Base-by-base conservation (phyloP, 345 rosid genomes). In the Pelargonium nanum region DNA sequence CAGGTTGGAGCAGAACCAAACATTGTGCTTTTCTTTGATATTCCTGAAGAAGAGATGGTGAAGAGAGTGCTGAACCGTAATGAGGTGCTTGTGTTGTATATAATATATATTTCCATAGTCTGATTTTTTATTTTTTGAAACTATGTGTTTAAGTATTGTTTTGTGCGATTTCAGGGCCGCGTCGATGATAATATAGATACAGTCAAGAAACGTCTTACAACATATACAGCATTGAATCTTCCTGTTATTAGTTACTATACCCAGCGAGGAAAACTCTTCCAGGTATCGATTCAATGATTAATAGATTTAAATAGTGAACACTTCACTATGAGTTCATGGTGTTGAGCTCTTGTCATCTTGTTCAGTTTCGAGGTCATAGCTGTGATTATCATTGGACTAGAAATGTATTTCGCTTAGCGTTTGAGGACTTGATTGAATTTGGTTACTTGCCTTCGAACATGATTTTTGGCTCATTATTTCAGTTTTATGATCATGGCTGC, bases 1-100 rank as follows among this genome's bases (percentile, higher is more conserved):
- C 74, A 86, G 96, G 58, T 78, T 20, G 77, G 83, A 69, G 82
- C 78, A 23, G 85, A 83, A 61, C 95, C 95, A 19, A 75, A 79
- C 26, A 57, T 72, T 32, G 95, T 86, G 26, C 75, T 88, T 57
- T 87, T 84, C 77, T 85, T 88, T 63, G 86, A 87, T 70, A 84
- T 91, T 67, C 85, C 87, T 0, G 81, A 81, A 61, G 85, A 80
- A 60, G 98, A 76, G 78, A 84, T 88, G 96, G 86, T 77, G 68
- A 76, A 70, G 66, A 83, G 95, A 0, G 87, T 84, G 64, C 69
- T 86, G 70, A 80, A 69, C 58, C 91, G 90, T 63, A 84, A 86
- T 69, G 77, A 91, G 92, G 96, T 86, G 57, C 67, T 59, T 75
- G 22, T 45, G 16, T 64, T 1, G 10, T 34, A 15, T 34, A 34